A percentile compares a stretch with the other conserved stretches of the same genome.
These are phyloP conservation scores for Sugiyamaella pinicola DNA, from an alignment of 1,139 yeast genomes.

Conservation along the genomic window DNA sequence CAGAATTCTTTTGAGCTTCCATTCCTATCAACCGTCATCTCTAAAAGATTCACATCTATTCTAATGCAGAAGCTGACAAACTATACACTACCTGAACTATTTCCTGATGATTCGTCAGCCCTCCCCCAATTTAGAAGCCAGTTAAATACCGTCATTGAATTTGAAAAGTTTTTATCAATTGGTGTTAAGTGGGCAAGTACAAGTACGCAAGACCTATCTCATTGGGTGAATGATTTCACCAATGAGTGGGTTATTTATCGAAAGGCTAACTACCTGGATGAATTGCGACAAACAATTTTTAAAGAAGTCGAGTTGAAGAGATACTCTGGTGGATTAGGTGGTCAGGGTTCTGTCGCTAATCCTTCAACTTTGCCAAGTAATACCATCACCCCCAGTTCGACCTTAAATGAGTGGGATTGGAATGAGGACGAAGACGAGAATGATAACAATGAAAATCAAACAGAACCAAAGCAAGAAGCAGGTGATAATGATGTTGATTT, in stretches of 20 bases:
- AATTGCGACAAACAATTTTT: slow-evolving; percentile 25
- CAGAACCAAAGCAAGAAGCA: slow-evolving; percentile 20
- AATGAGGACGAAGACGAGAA: slow-evolving; percentile 31
- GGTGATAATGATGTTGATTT: slow-evolving; percentile 21
- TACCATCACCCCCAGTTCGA: too few species aligned
- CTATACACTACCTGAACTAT: slow-evolving; percentile 31
- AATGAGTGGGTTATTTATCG: slow-evolving; percentile 35
- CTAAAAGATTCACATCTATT: slow-evolving; percentile 32
- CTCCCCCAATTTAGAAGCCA: slow-evolving; percentile 28
- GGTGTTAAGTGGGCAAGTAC: slow-evolving; percentile 32
- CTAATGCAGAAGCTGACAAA: slow-evolving; percentile 29
- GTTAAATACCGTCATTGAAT: slow-evolving; percentile 29
- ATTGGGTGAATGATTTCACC: slow-evolving; percentile 32
- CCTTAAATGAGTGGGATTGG: slow-evolving; percentile 32
- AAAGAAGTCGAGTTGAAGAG: slow-evolving; percentile 3
- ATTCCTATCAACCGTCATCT: slow-evolving; percentile 25
- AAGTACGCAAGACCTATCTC: slow-evolving; percentile 28
- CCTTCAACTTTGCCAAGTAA: neutral
- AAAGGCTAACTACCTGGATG: slow-evolving; percentile 29
- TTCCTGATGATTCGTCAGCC: slow-evolving; percentile 31
- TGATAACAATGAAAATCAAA: slow-evolving; percentile 22
- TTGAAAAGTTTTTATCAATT: slow-evolving; percentile 30
- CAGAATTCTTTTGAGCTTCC: slow-evolving; percentile 27
- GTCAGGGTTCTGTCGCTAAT: neutral
- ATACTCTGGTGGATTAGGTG: slow-evolving; percentile 3